Evolutionary conservation across 495 filamentous ascomycete species (phyloP), one percentile per base, ranked within the genome.

Genomic region (Penicillium cinerascens): DNA sequence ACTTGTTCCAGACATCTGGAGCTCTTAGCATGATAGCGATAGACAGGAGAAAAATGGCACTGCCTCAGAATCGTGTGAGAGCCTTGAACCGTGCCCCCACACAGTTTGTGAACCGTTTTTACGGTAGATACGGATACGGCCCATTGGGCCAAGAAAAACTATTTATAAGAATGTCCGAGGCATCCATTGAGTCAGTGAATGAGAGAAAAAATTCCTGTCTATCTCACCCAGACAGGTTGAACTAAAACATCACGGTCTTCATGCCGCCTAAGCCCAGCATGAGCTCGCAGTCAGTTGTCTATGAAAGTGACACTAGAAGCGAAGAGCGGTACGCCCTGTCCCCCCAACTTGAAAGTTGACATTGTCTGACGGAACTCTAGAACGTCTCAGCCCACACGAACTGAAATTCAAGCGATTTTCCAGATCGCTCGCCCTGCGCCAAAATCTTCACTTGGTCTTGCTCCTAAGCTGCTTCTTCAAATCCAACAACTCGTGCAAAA

Each of bases 401-500:
- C 44, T 37, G 60, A 52, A 52, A 59, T 64, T 17, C 64, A 70
- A 45, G 63, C 63, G 35, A 59, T 46, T 18, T 72, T 74, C 52
- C 56, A 68, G 42, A 61, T 73, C 37, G 71, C 71, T 27, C 60
- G 65, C 26, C 71, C 67, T n/a, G 65, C 71, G 10, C 68, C 71
- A 25, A 65, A 68, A 60, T 61, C 60, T 26, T 49, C 54, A 5
- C 55, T 72, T 17, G 63, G 68, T 1, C 55, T 72, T 40, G 55
- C 60, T 29, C 54, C 71, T 3, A 66, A 62, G 20, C 59, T 71
- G n/a, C 52, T 69, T 9, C 62, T 74, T 7, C 71, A 74, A 61
- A 66, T 74, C 52, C 71, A 74, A 59, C 71, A 74, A 63, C 44
- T 74, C 42, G 47, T 52, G 4, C 38, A 50, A 35, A 58, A 68